Base-by-base conservation (phyloP, 1,284 basidiomycete genomes). In the Termitomyces sp. region DNA sequence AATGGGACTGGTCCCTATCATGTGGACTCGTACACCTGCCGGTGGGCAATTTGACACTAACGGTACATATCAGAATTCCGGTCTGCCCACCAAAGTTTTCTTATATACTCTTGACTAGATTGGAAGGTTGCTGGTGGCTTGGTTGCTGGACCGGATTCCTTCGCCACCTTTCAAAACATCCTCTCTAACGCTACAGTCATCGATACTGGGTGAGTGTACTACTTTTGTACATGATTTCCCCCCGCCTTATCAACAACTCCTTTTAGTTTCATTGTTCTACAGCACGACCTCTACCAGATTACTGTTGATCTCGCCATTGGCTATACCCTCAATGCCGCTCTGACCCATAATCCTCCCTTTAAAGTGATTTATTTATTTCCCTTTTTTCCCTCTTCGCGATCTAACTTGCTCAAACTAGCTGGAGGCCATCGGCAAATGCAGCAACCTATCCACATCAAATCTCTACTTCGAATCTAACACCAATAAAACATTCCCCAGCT, bases 221-320 rank as follows among this genome's bases (percentile, higher is more conserved):
- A 26, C 9, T 39, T 38, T n/a, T 33, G 46, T 3, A 42, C 21
- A 48, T 43, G 36, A 42, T 45, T 13, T 53, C 53, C 6, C 6
- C 8, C 26, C 6, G 33, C 15, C 26, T 44, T 44, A 24, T 62
- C 76, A 57, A 36, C 8, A 1, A 5, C 38, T 47, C 4, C 46
- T 28, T 47, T 19, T 50, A 91, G 91, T 41, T 96, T 96, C 77
- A 86, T 94, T 66, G 92, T 96, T 44, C 79, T 98, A 52, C 78
- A 91, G 68, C 93, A 96, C 67, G 93, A 95, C 70, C 74, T 95
- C 45, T 94, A 84, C 68, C 78, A 89, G 64, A 82, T 90, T 65
- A 90, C 89, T 12, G 92, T 95, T 51, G 91, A 95, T 64, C 82
- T 97, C 58, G 92, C 93, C 31, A 80, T 90, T 58, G 90, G 91